phyloP scores from a whole-genome alignment of 2,329 filamentous ascomycete species.

The Blumeriella jaapii region DNA sequence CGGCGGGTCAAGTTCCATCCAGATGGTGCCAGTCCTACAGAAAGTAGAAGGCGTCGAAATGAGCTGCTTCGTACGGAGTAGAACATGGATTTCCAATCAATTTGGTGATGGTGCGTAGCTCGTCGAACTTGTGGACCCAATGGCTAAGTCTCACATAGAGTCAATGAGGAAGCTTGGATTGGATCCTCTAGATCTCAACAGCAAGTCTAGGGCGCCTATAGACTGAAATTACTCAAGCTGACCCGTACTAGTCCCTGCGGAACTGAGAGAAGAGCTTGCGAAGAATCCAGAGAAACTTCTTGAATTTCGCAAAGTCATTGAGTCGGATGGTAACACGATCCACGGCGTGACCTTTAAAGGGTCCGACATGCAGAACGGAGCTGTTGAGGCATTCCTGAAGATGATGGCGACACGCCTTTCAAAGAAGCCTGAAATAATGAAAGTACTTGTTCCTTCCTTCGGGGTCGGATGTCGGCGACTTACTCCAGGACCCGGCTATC shows the following conservation, averaged over 20 bases:
- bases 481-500: conserved; percentile 32
- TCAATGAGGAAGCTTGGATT: conserved; percentile 34
- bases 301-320: conserved; percentile 34
- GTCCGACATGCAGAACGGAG: conserved; percentile 28
- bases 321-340: conserved; percentile 32
- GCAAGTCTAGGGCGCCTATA: conserved; percentile 20
- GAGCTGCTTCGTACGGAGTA: conserved; percentile 37
- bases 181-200: conserved; percentile 29
- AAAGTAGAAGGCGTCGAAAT: conserved; percentile 33
- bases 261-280: conserved; percentile 30
- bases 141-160: conserved; percentile 7
- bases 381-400: conserved; percentile 26
- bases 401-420: conserved; percentile 33
- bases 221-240: not conserved
- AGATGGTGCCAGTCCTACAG: conserved; percentile 40
- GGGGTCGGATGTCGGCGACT: conserved; percentile 33
- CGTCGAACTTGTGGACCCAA: no score
- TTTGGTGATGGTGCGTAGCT: conserved; percentile 34
- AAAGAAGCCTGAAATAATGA: conserved; percentile 29
- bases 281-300: conserved; percentile 30
- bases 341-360: conserved; percentile 32
- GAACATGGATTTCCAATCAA: conserved; percentile 38
- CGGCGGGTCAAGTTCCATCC: conserved; percentile 41
- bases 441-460: conserved; percentile 30
- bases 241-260: conserved; percentile 29